A percentile compares a stretch with the other conserved stretches of the same genome.
phyloP scores from a whole-genome alignment of 108 stramenopile species.

The Skeletonema marinoi region DNA sequence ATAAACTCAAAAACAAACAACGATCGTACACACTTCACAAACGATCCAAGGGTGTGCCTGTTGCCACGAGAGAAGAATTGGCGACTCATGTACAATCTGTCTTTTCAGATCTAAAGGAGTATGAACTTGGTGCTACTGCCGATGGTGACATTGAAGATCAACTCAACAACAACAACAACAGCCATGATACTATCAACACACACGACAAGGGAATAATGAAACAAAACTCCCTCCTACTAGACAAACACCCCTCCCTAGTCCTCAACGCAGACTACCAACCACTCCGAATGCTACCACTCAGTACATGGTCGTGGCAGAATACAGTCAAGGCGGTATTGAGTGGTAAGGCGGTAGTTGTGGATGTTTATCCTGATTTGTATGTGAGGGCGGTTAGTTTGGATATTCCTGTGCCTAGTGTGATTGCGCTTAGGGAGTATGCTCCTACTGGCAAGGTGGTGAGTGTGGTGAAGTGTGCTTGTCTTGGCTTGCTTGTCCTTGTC shows the following conservation, averaged over 20 bases:
- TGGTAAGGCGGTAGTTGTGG: slow-evolving; percentile 85
- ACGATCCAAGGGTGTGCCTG: background rate
- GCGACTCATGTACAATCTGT: slow-evolving; percentile 23
- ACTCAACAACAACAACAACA: background rate
- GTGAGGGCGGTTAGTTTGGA: slow-evolving; percentile 76
- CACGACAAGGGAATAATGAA: slow-evolving; percentile 2
- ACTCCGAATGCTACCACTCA: slow-evolving; percentile 71
- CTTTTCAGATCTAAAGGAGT: slow-evolving; percentile 16
- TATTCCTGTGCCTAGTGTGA: slow-evolving; percentile 76
- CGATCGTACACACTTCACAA: background rate
- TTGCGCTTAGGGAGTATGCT: slow-evolving; percentile 83
- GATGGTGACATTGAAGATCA: slow-evolving; percentile 4
- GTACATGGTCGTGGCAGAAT: slow-evolving; percentile 86
- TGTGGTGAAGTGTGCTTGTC: background rate
- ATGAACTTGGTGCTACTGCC: background rate
- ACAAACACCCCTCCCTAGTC: slow-evolving; percentile 73
- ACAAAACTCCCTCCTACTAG: slow-evolving; percentile 45
- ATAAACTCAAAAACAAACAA: background rate
- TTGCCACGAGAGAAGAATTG: background rate
- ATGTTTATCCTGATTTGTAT: slow-evolving; percentile 74
- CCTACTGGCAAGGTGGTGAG: slow-evolving; percentile 42
- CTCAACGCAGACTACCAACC: slow-evolving; percentile 89
- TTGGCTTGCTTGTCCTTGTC: background rate
- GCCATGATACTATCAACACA: background rate
- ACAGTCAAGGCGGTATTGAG: slow-evolving; percentile 83